Conservation (phyloP, 768 basidiomycete species). For the Tricholoma furcatifolium region DNA sequence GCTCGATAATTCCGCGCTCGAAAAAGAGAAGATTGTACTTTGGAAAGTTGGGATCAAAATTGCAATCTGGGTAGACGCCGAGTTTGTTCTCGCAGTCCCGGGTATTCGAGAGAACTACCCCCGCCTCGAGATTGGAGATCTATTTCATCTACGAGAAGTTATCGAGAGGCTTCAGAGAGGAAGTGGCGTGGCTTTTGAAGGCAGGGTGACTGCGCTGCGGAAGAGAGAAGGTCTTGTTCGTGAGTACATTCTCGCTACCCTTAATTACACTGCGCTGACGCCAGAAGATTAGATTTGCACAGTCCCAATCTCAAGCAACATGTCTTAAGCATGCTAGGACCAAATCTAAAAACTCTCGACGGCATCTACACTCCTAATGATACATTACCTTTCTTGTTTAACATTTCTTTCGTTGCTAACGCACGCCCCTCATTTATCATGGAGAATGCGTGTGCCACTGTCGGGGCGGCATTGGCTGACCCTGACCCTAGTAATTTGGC, state of each 20-base stretch:
- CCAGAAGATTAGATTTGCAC: slow-evolving; percentile 31
- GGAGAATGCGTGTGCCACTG: slow-evolving; percentile 36
- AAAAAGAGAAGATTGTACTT: slow-evolving; percentile 43
- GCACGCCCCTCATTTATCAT: slow-evolving; percentile 40
- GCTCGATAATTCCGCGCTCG: slow-evolving; percentile 36
- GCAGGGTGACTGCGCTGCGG: slow-evolving; percentile 38
- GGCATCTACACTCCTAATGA: slow-evolving; percentile 30
- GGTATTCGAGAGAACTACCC: slow-evolving; percentile 41
- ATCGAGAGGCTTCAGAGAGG: slow-evolving; percentile 28
- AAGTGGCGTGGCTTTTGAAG: slow-evolving; percentile 43
- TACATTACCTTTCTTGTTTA: slow-evolving; percentile 39
- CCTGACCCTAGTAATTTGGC: slow-evolving; percentile 27
- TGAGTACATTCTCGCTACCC: slow-evolving; percentile 26
- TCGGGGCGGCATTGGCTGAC: slow-evolving; percentile 24
- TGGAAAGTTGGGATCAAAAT: slow-evolving; percentile 39
- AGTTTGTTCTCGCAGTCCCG: slow-evolving; percentile 36
- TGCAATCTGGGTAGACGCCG: slow-evolving; percentile 33
- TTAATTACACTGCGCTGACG: not conserved
- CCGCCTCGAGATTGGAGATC: slow-evolving; percentile 42
- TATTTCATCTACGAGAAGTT: slow-evolving; percentile 45
- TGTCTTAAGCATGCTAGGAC: slow-evolving; percentile 33
- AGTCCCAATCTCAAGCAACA: slow-evolving; percentile 39
- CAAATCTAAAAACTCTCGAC: slow-evolving; percentile 14
- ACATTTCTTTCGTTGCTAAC: slow-evolving; percentile 48
- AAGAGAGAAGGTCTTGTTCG: slow-evolving; percentile 48